A percentile compares a stretch with the other conserved stretches of the same genome.
These are phyloP conservation scores for Penstemon barbatus DNA, from an alignment of 257 asterid species.

Conservation along the genomic window DNA sequence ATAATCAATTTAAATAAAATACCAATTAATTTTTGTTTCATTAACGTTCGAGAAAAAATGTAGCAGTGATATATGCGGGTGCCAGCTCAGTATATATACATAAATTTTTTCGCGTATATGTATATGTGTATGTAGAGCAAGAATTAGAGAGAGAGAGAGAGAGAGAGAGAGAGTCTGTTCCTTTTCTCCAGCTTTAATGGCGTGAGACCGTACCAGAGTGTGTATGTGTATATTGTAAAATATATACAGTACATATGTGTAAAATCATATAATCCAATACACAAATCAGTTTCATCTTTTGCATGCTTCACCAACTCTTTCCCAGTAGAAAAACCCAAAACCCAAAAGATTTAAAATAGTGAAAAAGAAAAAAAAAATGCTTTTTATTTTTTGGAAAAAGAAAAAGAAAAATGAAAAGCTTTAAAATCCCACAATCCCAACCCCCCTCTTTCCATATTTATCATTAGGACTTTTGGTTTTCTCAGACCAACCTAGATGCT, in stretches of 20 bases:
- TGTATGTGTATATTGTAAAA: constrained; percentile 31
- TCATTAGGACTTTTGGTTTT: constrained; percentile 30
- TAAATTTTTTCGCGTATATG: neutral
- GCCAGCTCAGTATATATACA: constrained; percentile 30
- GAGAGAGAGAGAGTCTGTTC: constrained; percentile 57
- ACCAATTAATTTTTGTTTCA: constrained; percentile 17
- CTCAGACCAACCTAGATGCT: no score
- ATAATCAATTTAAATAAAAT: neutral
- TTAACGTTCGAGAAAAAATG: constrained; percentile 35
- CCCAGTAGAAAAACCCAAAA: constrained; percentile 37
- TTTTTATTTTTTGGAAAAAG: constrained; percentile 17
- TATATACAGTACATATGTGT: constrained; percentile 26
- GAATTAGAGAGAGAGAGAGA: constrained; percentile 40
- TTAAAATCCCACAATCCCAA: constrained; percentile 38
- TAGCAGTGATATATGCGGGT: constrained; percentile 28
- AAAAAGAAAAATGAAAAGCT: constrained; percentile 34
- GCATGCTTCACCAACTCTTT: constrained; percentile 82
- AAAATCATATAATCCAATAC: constrained; percentile 11
- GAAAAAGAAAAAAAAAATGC: constrained; percentile 17
- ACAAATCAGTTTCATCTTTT: constrained; percentile 50
- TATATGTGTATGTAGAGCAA: constrained; percentile 23
- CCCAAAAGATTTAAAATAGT: constrained; percentile 41
- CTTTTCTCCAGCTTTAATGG: constrained; percentile 89
- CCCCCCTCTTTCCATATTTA: constrained; percentile 38
- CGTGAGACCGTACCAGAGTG: constrained; percentile 69